phyloP scores from a whole-genome alignment of 2,329 filamentous ascomycete genomes.

The Rhytidhysteron rufulum region DNA sequence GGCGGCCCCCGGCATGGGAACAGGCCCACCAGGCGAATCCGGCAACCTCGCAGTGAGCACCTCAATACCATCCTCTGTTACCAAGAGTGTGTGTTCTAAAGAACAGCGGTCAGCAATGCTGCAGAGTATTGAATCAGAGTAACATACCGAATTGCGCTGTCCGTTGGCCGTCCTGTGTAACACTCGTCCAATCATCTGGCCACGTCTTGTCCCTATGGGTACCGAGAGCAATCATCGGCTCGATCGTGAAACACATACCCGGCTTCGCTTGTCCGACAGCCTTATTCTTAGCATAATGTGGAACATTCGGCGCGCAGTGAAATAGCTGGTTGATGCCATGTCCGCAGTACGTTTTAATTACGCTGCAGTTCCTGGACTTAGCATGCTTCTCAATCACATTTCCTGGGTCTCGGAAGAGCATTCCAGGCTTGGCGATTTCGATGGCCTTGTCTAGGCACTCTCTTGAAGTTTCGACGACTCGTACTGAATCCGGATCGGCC shows the following conservation, averaged over 20 bases:
- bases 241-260: conserved; percentile 98
- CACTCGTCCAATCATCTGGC: conserved; percentile 98
- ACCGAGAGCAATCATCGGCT: conserved; percentile 95
- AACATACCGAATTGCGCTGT: conserved; percentile 86
- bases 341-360: conserved; percentile 93
- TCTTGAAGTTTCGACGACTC: conserved; percentile 84
- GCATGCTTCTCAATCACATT: conserved; percentile 95
- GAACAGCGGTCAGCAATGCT: conserved; percentile 10
- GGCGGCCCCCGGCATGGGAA: conserved; percentile 51
- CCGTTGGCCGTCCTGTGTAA: conserved; percentile 80
- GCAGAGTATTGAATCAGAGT: background rate
- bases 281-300: conserved; percentile 98
- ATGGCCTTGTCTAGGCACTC: conserved; percentile 91
- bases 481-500: conserved; percentile 79
- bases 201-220: conserved; percentile 91
- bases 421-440: conserved; percentile 86
- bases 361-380: conserved; percentile 78
- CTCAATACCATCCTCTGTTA: conserved; percentile 79
- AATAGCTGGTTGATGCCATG: conserved; percentile 94
- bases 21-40: conserved; percentile 71
- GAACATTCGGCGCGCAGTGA: conserved; percentile 89
- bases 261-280: conserved; percentile 89
- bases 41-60: conserved; percentile 70
- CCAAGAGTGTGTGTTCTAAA: conserved; percentile 74
- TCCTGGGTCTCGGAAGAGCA: conserved; percentile 87